Evolutionary conservation across 1,284 basidiomycete genomes (phyloP).

Genomic region (Lignosus rhinocerotis): DNA sequence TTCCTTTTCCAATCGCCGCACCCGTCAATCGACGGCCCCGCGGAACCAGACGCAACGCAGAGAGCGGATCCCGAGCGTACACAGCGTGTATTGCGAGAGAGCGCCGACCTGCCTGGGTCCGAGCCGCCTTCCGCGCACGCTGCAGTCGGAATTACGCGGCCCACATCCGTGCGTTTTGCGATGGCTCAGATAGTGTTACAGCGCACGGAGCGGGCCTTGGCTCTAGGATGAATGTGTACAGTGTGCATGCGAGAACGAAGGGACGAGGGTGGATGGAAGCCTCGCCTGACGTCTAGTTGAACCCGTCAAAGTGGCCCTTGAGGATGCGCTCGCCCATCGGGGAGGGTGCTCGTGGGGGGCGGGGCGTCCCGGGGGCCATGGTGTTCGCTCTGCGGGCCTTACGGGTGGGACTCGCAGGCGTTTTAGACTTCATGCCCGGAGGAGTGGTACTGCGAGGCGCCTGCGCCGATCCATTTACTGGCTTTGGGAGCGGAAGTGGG

Average conservation of each 20-base stretch:
- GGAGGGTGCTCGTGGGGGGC: constrained; percentile 69
- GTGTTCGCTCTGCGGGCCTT: constrained; percentile 64
- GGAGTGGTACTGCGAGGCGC: constrained; percentile 21
- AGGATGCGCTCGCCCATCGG: constrained; percentile 84
- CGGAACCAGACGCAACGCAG: neutral
- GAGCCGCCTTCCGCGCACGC: neutral
- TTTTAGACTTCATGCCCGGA: constrained; percentile 16
- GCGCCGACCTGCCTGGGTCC: neutral
- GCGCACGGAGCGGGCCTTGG: neutral
- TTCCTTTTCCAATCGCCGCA: neutral
- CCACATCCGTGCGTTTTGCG: neutral
- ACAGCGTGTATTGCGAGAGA: too few relatives aligned
- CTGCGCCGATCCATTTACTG: constrained; percentile 8
- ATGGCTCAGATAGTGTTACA: neutral
- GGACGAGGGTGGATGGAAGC: neutral
- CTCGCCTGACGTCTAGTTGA: constrained; percentile 46
- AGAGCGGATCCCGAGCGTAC: too few relatives aligned
- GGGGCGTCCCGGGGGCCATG: constrained; percentile 41
- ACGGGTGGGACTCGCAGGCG: constrained; percentile 19
- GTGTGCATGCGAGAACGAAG: neutral
- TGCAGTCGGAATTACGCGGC: neutral
- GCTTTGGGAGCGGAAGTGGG: constrained; percentile 22
- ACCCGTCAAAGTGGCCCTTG: constrained; percentile 82
- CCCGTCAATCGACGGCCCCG: neutral
- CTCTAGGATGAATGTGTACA: neutral